Conservation (phyloP, 2,329 filamentous ascomycete species). For the Lachnellula hyalina region DNA sequence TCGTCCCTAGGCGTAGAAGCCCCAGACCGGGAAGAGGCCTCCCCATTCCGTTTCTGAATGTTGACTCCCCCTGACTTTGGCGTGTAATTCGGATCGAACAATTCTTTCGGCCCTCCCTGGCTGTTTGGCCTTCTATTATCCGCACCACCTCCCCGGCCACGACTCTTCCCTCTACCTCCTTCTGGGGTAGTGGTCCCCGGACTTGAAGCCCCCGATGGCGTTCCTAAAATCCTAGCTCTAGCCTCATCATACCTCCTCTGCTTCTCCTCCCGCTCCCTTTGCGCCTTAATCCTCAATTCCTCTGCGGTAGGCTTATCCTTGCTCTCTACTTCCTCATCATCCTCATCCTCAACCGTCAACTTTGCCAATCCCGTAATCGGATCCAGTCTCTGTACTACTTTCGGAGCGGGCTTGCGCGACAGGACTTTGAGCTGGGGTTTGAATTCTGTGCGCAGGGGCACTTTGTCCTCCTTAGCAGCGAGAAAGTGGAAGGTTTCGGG, state of each 20-base stretch:
- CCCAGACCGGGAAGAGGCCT: conserved; percentile 34
- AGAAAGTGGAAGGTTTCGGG: conserved; percentile 72
- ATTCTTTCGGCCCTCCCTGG: conserved; percentile 45
- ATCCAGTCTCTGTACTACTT: conserved; percentile 54
- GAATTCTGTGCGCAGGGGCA: conserved; percentile 65
- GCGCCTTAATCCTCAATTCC: conserved; percentile 71
- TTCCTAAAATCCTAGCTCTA: conserved; percentile 78
- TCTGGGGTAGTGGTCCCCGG: conserved; percentile 58
- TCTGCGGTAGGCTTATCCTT: conserved; percentile 63
- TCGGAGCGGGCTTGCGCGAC: conserved; percentile 68
- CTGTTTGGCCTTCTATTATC: conserved; percentile 32
- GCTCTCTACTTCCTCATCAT: conserved; percentile 60
- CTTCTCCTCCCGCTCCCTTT: conserved; percentile 80
- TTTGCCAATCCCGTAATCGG: conserved; percentile 44
- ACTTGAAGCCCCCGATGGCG: conserved; percentile 53
- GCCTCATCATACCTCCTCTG: conserved; percentile 86
- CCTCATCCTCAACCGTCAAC: conserved; percentile 49
- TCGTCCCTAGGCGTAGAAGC: conserved; percentile 50
- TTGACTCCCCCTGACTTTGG: conserved; percentile 57
- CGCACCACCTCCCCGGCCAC: conserved; percentile 36
- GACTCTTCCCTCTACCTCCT: conserved; percentile 44
- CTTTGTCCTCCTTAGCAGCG: conserved; percentile 52
- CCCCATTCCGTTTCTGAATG: conserved; percentile 39
- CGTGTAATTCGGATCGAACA: conserved; percentile 73
- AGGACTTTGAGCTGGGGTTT: conserved; percentile 81